Conservation (phyloP, 164 flowering plant species). For the Hamamelis virginiana region DNA sequence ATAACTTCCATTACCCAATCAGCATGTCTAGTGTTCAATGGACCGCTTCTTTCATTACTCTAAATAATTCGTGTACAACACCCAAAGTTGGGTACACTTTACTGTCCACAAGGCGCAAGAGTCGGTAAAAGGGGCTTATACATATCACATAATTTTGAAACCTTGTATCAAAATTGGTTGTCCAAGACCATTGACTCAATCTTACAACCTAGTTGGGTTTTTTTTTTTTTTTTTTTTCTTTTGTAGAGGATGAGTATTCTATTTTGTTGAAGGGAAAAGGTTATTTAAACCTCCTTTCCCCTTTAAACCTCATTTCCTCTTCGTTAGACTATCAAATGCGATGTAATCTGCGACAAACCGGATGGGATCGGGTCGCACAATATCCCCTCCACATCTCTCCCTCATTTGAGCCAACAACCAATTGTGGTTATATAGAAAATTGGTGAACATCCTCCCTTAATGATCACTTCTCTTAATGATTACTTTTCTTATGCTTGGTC, state of each 20-base stretch:
- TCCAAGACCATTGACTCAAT: no score
- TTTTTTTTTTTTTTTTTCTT: no score
- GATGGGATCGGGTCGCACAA: no score
- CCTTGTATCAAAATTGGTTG: no score
- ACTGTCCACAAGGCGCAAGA: conserved; percentile 2
- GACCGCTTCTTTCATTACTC: not conserved
- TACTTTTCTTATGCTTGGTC: not conserved
- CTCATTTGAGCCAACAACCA: not conserved
- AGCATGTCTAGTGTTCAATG: not conserved
- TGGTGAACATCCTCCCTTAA: not conserved
- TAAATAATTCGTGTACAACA: not conserved
- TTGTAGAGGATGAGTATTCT: no score
- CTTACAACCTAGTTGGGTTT: no score
- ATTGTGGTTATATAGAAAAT: not conserved
- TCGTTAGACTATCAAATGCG: no score
- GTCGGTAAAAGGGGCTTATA: not conserved
- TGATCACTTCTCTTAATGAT: no score
- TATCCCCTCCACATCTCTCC: not conserved
- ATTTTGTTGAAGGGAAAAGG: no score
- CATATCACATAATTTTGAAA: not conserved
- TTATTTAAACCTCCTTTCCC: no score
- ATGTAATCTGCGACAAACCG: no score
- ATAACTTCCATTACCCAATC: not conserved
- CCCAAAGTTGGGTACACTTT: conserved; percentile 2
- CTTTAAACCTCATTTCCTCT: no score